Percentiles rank a stretch among this genome's conserved stretches.
These are phyloP conservation scores for Pleurotus pulmonarius DNA, from an alignment of 768 basidiomycete species.

Conservation along the genomic window DNA sequence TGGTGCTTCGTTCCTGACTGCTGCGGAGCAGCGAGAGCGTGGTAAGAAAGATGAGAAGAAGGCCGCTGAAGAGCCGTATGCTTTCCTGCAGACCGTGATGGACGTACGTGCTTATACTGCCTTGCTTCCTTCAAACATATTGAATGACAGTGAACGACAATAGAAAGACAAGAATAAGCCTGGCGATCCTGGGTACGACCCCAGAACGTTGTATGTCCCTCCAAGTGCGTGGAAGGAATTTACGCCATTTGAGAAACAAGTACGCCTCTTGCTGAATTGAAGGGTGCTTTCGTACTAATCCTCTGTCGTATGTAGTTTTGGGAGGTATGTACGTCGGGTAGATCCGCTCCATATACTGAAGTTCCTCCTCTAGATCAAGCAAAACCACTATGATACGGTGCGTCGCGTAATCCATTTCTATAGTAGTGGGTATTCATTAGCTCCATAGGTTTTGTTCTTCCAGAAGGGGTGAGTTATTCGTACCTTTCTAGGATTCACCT, in stretches of 20 bases:
- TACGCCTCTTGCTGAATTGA: slow-evolving; percentile 17
- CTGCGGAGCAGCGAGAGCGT: slow-evolving; percentile 73
- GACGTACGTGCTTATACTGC: slow-evolving; percentile 50
- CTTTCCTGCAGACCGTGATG: slow-evolving; percentile 65
- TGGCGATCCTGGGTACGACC: slow-evolving; percentile 85
- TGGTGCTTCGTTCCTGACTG: slow-evolving; percentile 63
- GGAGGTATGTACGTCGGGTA: slow-evolving; percentile 41
- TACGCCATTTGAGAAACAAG: slow-evolving; percentile 95
- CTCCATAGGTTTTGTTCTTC: slow-evolving; percentile 79
- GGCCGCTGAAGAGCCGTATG: slow-evolving; percentile 69
- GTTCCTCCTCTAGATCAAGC: slow-evolving; percentile 68
- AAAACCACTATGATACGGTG: slow-evolving; percentile 94
- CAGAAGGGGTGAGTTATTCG: slow-evolving; percentile 80
- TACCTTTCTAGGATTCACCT: background rate
- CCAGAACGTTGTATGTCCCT: slow-evolving; percentile 82
- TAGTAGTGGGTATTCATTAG: slow-evolving; percentile 9
- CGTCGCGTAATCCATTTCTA: slow-evolving; percentile 14
- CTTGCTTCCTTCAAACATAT: background rate
- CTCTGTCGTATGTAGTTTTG: slow-evolving; percentile 48
- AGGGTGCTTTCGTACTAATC: slow-evolving; percentile 3
- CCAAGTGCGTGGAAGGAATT: slow-evolving; percentile 73
- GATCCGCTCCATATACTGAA: background rate
- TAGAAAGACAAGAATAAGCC: slow-evolving; percentile 81
- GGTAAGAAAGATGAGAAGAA: slow-evolving; percentile 84
- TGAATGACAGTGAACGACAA: background rate